These are phyloP conservation scores for Asterella californica DNA, from an alignment of 225 moss, liverwort and hornwort genomes.

Conservation along the genomic window DNA sequence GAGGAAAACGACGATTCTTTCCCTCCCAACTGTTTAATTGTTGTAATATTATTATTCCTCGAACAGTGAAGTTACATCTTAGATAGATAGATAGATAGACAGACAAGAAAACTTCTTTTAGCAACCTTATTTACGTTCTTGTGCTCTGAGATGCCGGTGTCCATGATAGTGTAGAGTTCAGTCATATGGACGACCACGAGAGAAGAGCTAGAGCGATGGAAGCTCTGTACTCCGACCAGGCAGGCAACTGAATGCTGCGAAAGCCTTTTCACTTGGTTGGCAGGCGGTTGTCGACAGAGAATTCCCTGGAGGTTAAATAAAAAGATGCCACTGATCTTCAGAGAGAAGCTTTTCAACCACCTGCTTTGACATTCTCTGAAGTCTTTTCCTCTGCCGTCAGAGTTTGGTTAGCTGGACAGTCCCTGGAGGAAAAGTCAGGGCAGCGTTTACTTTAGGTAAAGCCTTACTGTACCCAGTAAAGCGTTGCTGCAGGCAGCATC, in stretches of 20 bases:
- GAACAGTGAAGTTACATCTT: neutral
- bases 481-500: neutral
- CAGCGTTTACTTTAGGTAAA: neutral
- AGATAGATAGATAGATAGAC: neutral
- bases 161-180: neutral
- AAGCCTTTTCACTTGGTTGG: neutral
- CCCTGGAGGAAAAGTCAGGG: no score
- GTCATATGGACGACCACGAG: neutral
- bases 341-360: neutral
- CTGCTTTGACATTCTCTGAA: neutral
- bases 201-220: neutral
- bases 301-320: neutral
- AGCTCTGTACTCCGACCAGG: neutral
- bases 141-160: neutral
- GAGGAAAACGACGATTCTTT: neutral
- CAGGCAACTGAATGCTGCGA: neutral
- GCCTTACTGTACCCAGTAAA: neutral
- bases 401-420: neutral
- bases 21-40: conserved; percentile 7
- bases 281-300: neutral
- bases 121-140: neutral
- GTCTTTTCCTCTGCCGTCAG: neutral
- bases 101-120: neutral
- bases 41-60: conserved; percentile 12
- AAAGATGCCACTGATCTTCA: neutral